Evolutionary conservation across 1,139 yeast genomes (phyloP), one percentile per base, ranked within the genome.

Genomic region (Suhomyces ambrosiae): DNA sequence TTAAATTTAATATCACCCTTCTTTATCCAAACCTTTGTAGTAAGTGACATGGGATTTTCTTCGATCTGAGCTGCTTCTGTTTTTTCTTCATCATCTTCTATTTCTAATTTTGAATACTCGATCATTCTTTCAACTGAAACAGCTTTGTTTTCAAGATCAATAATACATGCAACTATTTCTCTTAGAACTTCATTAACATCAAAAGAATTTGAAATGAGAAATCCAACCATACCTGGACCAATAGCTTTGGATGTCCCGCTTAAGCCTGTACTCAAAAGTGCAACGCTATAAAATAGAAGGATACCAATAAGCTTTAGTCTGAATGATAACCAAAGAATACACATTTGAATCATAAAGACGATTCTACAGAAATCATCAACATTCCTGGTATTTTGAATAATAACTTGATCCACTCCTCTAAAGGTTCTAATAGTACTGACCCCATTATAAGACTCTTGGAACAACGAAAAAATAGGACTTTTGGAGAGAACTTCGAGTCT

Each of bases 271-370:
- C 48, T 36, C 30, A 61, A 47, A 19, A 65, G 56, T 30, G 62
- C 45, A 18, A 63, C 41, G 2, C 69, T 52, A 1, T 67, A 50
- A 7, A 56, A 42, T 33, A 57, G 61, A 4, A 65, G 58, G 25
- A 68, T 56, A 8, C 71, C 61, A 30, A 67, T 62, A 7, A 56
- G 52, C 42, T 64, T 69, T 36, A 68, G 58, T 43, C 73, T 55
- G 58, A 65, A 58, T 2, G 69, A 60, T 30, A 68, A 56, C 74
- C 74, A 68, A 40, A 72, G 60, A 38, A 60, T 63, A 37, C 60
- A 49, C 11, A 53, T 49, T 11, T 54, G 52, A 35, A 52, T 56
- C 11, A 58, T 45, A 44, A 54, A 54, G 23, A 51, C 52, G 9
- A 53, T 53, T 24, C 45, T 50, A n/a, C 52, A 44, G 37, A 50